Evolutionary conservation across 352 stramenopile genomes (phyloP), one percentile per base, ranked within the genome.

Genomic region (Phytophthora vignae): DNA sequence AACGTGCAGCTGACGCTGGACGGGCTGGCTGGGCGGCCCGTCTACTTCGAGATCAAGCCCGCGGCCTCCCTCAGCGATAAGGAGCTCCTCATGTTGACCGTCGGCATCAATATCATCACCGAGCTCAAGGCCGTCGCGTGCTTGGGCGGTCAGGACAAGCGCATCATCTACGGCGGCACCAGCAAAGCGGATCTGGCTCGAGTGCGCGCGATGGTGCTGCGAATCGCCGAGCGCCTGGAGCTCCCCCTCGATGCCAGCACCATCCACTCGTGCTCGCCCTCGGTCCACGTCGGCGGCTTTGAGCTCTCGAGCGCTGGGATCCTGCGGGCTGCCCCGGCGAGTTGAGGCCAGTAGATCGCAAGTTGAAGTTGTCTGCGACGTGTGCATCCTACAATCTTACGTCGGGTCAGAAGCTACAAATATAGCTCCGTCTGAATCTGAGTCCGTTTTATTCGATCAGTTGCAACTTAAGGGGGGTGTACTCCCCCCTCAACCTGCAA

Each of bases 201-300:
- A 48, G 15, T 48, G 4, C 15, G 12, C 14, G 40, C 40, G 15
- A 17, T 48, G 40, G 40, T 48, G 40, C 14, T 48, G 11, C 1
- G 14, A 10, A 6, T 48, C 11, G 40, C 40, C 40, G 40, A 48
- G 40, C 40, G 40, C 3, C 40, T 48, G 0, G 40, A 48, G 40
- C 11, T 48, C 40, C 40, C 40, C 40, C 40, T 48, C 17, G 40
- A 48, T 19, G 19, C 15, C 14, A 12, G 17, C 4, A 48, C 11
- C 40, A 48, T 48, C 11, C 11, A 48, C 14, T 48, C 40, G 11
- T 48, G 40, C 40, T 7, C 40, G 17, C 1, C 40, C 15, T 48
- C 40, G 21, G 64, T 91, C 82, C 7, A 77, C 76, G 61, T 93
- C 85, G n/a, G 79, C 75, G 4, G 79, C 58, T 54, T 91, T 92